Base-by-base conservation (phyloP, 305 asterid species). In the Fraxinus velutina region DNA sequence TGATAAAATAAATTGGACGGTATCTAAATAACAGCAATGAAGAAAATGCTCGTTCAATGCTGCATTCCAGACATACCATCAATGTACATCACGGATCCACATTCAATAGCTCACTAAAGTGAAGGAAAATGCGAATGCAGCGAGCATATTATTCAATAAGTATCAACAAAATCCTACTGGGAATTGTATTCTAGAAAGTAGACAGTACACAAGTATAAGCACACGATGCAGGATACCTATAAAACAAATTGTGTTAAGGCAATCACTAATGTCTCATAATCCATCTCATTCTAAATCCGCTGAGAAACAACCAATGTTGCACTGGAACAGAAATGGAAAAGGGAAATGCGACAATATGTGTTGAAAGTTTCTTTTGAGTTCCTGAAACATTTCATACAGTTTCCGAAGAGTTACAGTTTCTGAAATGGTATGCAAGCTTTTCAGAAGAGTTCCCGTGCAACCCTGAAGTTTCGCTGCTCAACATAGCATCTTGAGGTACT, bases 271-370 rank as follows among this genome's bases (percentile, higher is more conserved):
- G n/a, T 75, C 73, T 70, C 15, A 10, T 50, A 37, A 70, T 17
- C 77, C 32, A 74, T 24, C 12, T 13, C 76, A 32, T 64, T 47
- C 81, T 34, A 78, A 77, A 27, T 64, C 33, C 32, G 72, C 72
- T 64, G 72, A 7, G 24, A 64, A 64, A 8, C 32, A 37, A 37
- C 44, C 44, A 37, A 37, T 37, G 44, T 37, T 37, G 44, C 44
- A 1, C 44, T 37, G 44, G 44, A 37, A 37, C 44, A 37, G 44
- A 37, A 37, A 37, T 37, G 44, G 44, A 37, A 37, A 37, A 37
- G 44, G 44, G 44, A 37, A 37, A 37, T 37, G 44, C 12, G 44
- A 34, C 39, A 34, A 34, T 0, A 37, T 1, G 12, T 6, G 44
- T 37, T 37, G 72, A 8, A 62, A 62, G 15, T 21, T 62, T 62